Evolutionary conservation across 2,329 filamentous ascomycete species (phyloP).

Genomic region (Helotiales sp.): DNA sequence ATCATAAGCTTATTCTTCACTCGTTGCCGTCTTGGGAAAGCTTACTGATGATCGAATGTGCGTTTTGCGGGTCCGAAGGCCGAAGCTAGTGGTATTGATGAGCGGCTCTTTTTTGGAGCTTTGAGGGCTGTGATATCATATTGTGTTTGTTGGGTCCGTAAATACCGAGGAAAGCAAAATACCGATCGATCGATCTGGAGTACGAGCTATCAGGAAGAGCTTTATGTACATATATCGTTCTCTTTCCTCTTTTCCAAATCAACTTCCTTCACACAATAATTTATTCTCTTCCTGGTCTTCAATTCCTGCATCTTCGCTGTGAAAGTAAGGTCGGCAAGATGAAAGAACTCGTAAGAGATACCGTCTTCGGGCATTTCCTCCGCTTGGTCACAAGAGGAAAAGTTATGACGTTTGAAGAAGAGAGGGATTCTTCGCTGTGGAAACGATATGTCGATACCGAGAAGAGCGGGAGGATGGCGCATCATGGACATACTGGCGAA

Average conservation of each 20-base stretch:
- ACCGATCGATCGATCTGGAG: not conserved
- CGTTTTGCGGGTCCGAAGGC: slow-evolving; percentile 1
- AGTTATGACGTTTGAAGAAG: slow-evolving; percentile 51
- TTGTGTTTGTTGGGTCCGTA: not conserved
- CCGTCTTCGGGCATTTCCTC: slow-evolving; percentile 47
- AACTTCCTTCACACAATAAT: not conserved
- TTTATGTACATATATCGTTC: not conserved
- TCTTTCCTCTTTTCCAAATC: not conserved
- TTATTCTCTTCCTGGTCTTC: not conserved
- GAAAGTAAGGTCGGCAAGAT: slow-evolving; percentile 33
- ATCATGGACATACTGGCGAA: slow-evolving; percentile 48
- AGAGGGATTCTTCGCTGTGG: slow-evolving; percentile 54
- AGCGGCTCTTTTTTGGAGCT: not conserved
- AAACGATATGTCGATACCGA: slow-evolving; percentile 54
- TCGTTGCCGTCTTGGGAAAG: slow-evolving; percentile 8
- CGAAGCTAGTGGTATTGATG: not conserved
- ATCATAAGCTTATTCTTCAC: slow-evolving; percentile 6
- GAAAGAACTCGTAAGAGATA: slow-evolving; percentile 51
- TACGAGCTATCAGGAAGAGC: not conserved
- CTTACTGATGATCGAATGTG: not conserved
- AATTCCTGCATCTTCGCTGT: too few relatives aligned
- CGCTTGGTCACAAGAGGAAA: slow-evolving; percentile 48
- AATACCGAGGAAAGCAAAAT: not conserved
- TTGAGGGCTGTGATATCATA: not conserved
- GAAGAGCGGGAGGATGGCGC: slow-evolving; percentile 54